These are phyloP conservation scores for Letharia columbiana DNA, from an alignment of 495 filamentous ascomycete genomes.

Conservation along the genomic window DNA sequence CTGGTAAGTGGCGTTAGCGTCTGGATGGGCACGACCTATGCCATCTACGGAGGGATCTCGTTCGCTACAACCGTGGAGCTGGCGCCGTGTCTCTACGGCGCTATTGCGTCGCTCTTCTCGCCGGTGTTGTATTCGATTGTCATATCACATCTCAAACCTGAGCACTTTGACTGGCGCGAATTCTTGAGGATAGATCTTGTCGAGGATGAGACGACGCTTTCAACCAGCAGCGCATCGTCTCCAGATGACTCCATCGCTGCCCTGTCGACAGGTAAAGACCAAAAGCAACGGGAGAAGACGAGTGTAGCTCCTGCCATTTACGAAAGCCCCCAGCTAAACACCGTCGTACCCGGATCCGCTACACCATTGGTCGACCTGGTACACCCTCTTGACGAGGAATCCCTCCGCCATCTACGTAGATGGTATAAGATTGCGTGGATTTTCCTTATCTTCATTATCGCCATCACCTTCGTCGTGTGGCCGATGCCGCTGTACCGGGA, in stretches of 20 bases:
- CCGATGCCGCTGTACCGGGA: slow-evolving; percentile 69
- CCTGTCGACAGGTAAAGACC: neutral
- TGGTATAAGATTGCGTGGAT: slow-evolving; percentile 58
- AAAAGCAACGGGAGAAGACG: neutral
- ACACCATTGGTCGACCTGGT: slow-evolving; percentile 2
- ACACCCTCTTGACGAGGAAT: slow-evolving; percentile 33
- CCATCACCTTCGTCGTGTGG: slow-evolving; percentile 61
- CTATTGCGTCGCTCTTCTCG: slow-evolving; percentile 27
- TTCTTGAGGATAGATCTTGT: slow-evolving; percentile 21
- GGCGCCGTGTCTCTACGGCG: slow-evolving; percentile 29
- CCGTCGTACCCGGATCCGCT: neutral
- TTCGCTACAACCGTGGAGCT: slow-evolving; percentile 35
- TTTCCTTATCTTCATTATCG: slow-evolving; percentile 52
- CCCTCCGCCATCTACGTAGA: slow-evolving; percentile 48
- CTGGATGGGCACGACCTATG: slow-evolving; percentile 24
- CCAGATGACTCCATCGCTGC: neutral
- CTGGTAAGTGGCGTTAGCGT: neutral
- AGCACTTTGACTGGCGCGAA: slow-evolving; percentile 29
- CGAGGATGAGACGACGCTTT: slow-evolving; percentile 17
- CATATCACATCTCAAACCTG: slow-evolving; percentile 26
- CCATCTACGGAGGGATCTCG: slow-evolving; percentile 36
- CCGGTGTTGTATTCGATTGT: slow-evolving; percentile 25
- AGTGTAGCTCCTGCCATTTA: neutral
- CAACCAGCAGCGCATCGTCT: neutral
- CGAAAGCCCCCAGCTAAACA: neutral